Base-by-base conservation (phyloP, 2,329 filamentous ascomycete genomes). In the Pyrenophora teres region DNA sequence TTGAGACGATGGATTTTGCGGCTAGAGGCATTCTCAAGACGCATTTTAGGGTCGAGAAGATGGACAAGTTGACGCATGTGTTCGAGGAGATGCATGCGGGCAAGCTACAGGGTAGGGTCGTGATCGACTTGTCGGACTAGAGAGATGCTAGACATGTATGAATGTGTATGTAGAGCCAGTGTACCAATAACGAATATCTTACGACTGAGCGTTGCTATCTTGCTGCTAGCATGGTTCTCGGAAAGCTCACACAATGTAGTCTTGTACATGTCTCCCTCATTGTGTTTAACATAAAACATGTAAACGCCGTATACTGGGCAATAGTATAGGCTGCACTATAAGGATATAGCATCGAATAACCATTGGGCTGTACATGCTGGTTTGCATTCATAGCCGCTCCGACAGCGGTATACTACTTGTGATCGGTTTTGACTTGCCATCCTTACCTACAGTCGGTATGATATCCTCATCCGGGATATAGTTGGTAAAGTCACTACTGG, bases 1-100 rank as follows among this genome's bases (percentile, higher is more conserved):
- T 80, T 52, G 78, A 81, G 68, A 75, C 76, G 19, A 57, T 81
- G 60, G 74, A 79, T 18, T 74, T 80, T 61, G 78, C 77, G 7
- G 63, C 62, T 0, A 62, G 70, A 12, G 69, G 69, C 0, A 56
- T 80, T 4, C 72, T 80, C 13, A 80, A 80, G 74, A 78, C 76
- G 43, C 77, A 80, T 62, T 80, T 69, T 61, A 59, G 72, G 46
- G 66, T 67, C 1, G 76, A 76, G 60, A 78, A 76, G 71, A 76
- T 80, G 76, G 77, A 79, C 1, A 74, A 76, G 56, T 60, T 81
- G 61, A 77, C 76, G 7, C 60, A 68, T 2, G 59, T 76, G 1
- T 81, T 81, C 57, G 60, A 78, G 58, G 69, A 80, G 59, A 80
- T 81, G 78, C 55, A 78, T 36, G 63, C 63, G 45, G 73, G 73